A percentile compares a stretch with the other conserved stretches of the same genome.
Conservation (phyloP, 176 grass and related monocot genomes). For the Eragrostis curvula region DNA sequence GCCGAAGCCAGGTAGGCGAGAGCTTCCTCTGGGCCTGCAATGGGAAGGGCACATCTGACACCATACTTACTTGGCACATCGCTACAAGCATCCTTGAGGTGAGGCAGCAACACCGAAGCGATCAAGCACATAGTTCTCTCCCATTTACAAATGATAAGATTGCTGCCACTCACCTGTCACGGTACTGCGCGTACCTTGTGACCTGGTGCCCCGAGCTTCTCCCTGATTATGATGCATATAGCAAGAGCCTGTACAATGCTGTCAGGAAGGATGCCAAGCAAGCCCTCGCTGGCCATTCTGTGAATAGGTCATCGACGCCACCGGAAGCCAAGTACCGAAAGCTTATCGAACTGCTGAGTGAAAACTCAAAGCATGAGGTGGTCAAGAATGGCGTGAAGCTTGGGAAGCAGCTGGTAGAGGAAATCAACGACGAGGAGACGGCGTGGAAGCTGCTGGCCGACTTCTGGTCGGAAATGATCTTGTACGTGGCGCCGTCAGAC, state of each 20-base stretch:
- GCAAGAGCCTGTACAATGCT: conserved; percentile 3
- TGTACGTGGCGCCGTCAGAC: neutral
- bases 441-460: too few relatives aligned
- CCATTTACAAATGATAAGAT: too few relatives aligned
- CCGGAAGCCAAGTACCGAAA: neutral
- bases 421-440: too few relatives aligned
- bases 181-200: conserved; percentile 31
- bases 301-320: neutral
- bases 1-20: accelerated
- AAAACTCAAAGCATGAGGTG: neutral
- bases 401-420: too few relatives aligned
- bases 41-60: neutral
- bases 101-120: too few relatives aligned
- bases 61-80: too few relatives aligned
- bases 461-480: too few relatives aligned
- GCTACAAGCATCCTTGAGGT: too few relatives aligned
- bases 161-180: too few relatives aligned
- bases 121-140: too few relatives aligned
- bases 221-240: neutral
- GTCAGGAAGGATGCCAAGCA: neutral
- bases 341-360: neutral
- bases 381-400: too few relatives aligned
- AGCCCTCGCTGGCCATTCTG: neutral
- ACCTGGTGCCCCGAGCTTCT: neutral
- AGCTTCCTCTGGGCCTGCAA: neutral